phyloP scores from a whole-genome alignment of 2,329 filamentous ascomycete genomes.

The Fusarium veterinarium region DNA sequence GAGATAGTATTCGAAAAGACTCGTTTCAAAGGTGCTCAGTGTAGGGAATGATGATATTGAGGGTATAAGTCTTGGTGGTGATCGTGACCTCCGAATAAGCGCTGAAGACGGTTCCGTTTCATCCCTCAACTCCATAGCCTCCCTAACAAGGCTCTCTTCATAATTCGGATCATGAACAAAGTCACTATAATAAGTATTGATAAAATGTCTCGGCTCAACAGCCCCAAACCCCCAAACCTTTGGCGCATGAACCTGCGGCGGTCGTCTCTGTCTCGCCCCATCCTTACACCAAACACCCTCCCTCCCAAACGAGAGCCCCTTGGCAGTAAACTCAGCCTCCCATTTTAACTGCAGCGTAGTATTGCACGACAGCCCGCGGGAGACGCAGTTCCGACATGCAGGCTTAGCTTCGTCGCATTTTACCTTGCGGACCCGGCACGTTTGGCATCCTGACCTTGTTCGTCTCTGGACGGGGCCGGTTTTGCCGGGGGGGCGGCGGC shows the following conservation, averaged over 20 bases:
- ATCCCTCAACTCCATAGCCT: slow-evolving; percentile 20
- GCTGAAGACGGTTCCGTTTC: neutral
- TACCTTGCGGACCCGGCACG: slow-evolving; percentile 40
- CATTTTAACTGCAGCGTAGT: slow-evolving; percentile 41
- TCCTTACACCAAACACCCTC: slow-evolving; percentile 47
- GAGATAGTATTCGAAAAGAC: slow-evolving; percentile 40
- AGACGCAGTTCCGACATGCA: slow-evolving; percentile 31
- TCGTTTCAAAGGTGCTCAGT: slow-evolving; percentile 11
- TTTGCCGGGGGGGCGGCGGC: slow-evolving; percentile 26
- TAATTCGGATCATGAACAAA: slow-evolving; percentile 26
- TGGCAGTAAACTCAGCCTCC: slow-evolving; percentile 44
- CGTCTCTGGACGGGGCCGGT: slow-evolving; percentile 29
- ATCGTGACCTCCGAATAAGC: slow-evolving; percentile 1
- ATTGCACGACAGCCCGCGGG: slow-evolving; percentile 29
- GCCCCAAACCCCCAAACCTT: neutral
- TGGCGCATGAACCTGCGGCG: neutral
- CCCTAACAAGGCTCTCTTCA: slow-evolving; percentile 22
- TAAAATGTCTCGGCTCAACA: slow-evolving; percentile 29
- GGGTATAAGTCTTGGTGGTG: neutral
- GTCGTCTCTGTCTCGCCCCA: neutral
- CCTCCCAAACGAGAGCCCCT: slow-evolving; percentile 45
- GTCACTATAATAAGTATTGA: slow-evolving; percentile 37
- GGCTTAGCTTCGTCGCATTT: slow-evolving; percentile 42
- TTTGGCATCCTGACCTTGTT: slow-evolving; percentile 40
- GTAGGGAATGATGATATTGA: slow-evolving; percentile 27